Base-by-base conservation (phyloP, 352 stramenopile genomes). In the Pilasporangium apinafurcum region DNA sequence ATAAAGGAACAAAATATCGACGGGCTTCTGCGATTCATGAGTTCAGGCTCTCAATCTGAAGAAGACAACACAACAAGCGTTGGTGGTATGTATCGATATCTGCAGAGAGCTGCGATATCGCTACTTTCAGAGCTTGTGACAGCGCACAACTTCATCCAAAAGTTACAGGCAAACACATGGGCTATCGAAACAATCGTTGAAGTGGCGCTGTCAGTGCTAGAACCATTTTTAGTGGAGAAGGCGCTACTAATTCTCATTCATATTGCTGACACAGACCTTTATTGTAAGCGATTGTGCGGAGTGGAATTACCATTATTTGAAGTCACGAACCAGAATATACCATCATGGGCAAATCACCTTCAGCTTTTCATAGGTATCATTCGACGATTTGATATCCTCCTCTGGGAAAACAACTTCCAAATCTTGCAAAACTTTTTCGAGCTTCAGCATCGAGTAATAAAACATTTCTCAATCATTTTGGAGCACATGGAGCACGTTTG, bases 351-450 rank as follows among this genome's bases (percentile, higher is more conserved):
- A 13, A 34, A 10, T 13, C 17, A 46, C 18, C 4, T 47, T 16
- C 8, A 21, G 8, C 20, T 38, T 2, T 37, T 55, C 9, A 9
- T 24, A 8, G 17, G 18, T n/a, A 28, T 55, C 39, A 17, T 49
- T 8, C 25, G 8, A 0, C 21, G 9, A 14, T 55, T 55, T 16
- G 24, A 38, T 25, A 8, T 55, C 8, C 9, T 9, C 2, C 48
- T 49, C 8, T 55, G 48, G 48, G 26, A 25, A 14, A 27, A 32
- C 8, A 20, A 33, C 5, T 10, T 22, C 5, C 1, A n/a, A 4
- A 28, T 56, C 8, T 28, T 56, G n/a, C 12, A 22, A 8, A 25
- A 12, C 20, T 56, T 45, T 33, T 49, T 56, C 10, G 20, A 17
- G 4, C 22, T 56, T 5, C 48, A 49, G 40, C 9, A 18, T 8